Base-by-base conservation (phyloP, 257 asterid species). In the Scutellaria baicalensis region DNA sequence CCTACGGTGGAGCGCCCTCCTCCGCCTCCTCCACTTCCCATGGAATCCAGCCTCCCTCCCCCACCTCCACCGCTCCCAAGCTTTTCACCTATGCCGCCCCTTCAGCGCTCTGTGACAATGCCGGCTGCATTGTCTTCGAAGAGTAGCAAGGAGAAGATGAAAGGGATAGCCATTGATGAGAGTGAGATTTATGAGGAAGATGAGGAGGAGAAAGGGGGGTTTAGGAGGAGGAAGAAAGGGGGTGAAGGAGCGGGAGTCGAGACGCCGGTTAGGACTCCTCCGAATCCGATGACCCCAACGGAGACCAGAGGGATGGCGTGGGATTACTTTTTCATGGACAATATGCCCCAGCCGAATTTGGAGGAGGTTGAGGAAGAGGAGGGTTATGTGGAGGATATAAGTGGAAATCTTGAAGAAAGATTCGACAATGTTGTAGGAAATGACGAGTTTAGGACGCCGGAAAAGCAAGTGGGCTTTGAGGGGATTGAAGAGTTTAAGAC, bases 11-110 rank as follows among this genome's bases (percentile, higher is more conserved):
- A 87, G 55, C 83, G 64, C 12, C 89, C 93, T 0, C 94, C 88
- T 0, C 93, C 94, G 0, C 97, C 95, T 0, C 93, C 93, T 0
- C 95, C 84, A 1, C 75, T 79, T 40, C 79, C 82, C 38, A 78
- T 80, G 81, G 95, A 86, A 60, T 69, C 93, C 0, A 85, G 69
- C 73, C 87, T 88, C 44, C 97, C 95, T 3, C 70, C 79, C 55
- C 69, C 85, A 11, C 91, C 92, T 8, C 98, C 97, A 4, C 99
- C 99, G 0, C 82, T 89, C 56, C 99, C 96, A 0, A 73, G 71
- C 77, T 93, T 93, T 68, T 89, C 99, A 3, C 97, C 98, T 0
- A 73, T 80, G 64, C 70, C 86, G n/a, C 90, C 93, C 0, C 92
- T 91, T 23, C 86, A 82, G 50, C 87, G 99, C 14, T 52, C 99